A percentile compares a stretch with the other conserved stretches of the same genome.
Conservation (phyloP, 495 filamentous ascomycete species). For the Thozetella sp. region DNA sequence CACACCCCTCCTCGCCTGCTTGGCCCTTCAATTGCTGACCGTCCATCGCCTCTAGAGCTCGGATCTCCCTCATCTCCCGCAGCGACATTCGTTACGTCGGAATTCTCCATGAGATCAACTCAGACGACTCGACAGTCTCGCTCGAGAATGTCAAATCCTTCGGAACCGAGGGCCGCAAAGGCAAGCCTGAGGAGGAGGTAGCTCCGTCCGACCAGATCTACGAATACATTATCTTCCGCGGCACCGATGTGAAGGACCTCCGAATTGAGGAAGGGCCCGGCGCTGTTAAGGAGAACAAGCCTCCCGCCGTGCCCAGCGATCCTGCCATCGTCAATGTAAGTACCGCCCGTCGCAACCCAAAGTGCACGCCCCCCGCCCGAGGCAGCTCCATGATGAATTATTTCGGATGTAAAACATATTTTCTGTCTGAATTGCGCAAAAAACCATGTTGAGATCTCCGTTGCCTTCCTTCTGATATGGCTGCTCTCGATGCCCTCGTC, state of each 20-base stretch:
- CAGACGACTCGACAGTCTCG: slow-evolving; percentile 92
- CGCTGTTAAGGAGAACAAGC: slow-evolving; percentile 68
- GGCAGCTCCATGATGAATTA: slow-evolving; percentile 72
- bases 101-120: slow-evolving; percentile 96
- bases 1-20: background rate
- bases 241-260: slow-evolving; percentile 98
- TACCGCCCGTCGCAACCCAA: slow-evolving; percentile 21
- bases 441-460: slow-evolving; percentile 89
- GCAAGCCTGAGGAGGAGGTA: slow-evolving; percentile 77
- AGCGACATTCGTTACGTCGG: slow-evolving; percentile 97
- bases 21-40: slow-evolving; percentile 21
- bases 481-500: too few relatives aligned
- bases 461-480: slow-evolving; percentile 99
- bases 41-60: slow-evolving; percentile 48
- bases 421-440: slow-evolving; percentile 87
- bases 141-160: slow-evolving; percentile 92
- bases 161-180: slow-evolving; percentile 88
- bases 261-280: slow-evolving; percentile 77
- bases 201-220: slow-evolving; percentile 81
- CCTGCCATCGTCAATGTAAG: slow-evolving; percentile 97
- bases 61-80: slow-evolving; percentile 91
- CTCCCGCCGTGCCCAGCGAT: slow-evolving; percentile 85
- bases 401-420: slow-evolving; percentile 80
- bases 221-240: slow-evolving; percentile 99
- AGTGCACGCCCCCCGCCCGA: slow-evolving; percentile 9